Evolutionary conservation across 192 early-diverging fungal species (phyloP).

Genomic region (Lunasporangiospora selenospora): DNA sequence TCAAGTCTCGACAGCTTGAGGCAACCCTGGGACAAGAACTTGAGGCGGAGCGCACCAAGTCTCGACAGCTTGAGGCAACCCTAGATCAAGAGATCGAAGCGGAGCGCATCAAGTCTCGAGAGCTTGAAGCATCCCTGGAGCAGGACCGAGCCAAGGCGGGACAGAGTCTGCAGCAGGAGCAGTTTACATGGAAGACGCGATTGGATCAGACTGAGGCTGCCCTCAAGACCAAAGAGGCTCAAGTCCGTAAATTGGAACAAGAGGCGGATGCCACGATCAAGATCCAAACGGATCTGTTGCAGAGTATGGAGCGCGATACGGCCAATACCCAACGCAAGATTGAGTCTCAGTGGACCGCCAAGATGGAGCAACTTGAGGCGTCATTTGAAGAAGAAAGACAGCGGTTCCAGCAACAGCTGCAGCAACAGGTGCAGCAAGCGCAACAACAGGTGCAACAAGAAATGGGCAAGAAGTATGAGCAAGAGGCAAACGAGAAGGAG

Average conservation of each 20-base stretch:
- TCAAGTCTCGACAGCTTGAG: constrained; percentile 14
- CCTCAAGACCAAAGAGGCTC: constrained; percentile 35
- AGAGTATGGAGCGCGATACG: constrained; percentile 47
- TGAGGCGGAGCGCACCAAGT: constrained; percentile 8
- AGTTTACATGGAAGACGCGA: constrained; percentile 28
- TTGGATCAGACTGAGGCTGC: constrained; percentile 36
- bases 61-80: constrained; percentile 5
- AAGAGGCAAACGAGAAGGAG: constrained; percentile 20
- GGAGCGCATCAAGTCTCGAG: constrained; percentile 9
- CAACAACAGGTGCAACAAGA: constrained; percentile 23
- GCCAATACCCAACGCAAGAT: constrained; percentile 28
- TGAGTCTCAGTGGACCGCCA: constrained; percentile 15
- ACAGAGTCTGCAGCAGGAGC: constrained; percentile 25
- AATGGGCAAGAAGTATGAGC: constrained; percentile 6
- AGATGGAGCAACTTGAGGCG: constrained; percentile 35
- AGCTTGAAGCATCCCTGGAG: constrained; percentile 14
- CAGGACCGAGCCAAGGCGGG: constrained; percentile 15
- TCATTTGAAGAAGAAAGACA: constrained; percentile 32
- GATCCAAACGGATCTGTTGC: constrained; percentile 40
- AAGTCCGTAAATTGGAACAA: constrained; percentile 38
- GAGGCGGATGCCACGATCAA: constrained; percentile 47
- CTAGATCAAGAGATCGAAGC: constrained; percentile 15
- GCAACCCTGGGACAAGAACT: constrained; percentile 8
- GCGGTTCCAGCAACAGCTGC: background rate
- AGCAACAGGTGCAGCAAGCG: background rate